Evolutionary conservation across 23 red algal genomes (phyloP).

Genomic region (Chondrus crispus): DNA sequence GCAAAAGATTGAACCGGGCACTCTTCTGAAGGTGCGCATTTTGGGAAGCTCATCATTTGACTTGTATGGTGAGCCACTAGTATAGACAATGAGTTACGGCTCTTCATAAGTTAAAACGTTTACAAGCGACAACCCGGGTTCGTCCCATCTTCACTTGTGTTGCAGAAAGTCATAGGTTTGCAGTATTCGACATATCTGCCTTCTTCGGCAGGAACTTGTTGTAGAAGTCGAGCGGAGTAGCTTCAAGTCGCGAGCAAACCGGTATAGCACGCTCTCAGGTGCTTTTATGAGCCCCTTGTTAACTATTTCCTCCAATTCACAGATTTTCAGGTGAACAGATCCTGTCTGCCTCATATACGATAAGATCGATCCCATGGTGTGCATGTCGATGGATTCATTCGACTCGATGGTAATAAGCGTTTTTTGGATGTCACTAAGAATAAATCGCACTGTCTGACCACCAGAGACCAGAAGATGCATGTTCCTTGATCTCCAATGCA

Average conservation of each 20-base stretch:
- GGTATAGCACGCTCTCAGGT: slow-evolving; percentile 23
- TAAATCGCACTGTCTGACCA: slow-evolving; percentile 46
- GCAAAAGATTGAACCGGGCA: slow-evolving; percentile 73
- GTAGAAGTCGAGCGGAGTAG: slow-evolving; percentile 14
- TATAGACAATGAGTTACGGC: background rate
- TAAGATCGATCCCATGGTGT: background rate
- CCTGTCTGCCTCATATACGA: slow-evolving; percentile 30
- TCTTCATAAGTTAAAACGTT: background rate
- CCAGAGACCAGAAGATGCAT: slow-evolving; percentile 34
- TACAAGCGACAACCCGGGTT: too few species aligned
- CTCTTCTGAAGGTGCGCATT: slow-evolving; percentile 65
- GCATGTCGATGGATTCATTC: background rate
- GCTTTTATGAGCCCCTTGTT: slow-evolving; percentile 10
- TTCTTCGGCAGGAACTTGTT: slow-evolving; percentile 8
- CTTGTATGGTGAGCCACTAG: slow-evolving; percentile 67
- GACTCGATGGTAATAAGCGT: slow-evolving; percentile 31
- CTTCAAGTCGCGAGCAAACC: slow-evolving; percentile 38
- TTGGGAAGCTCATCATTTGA: slow-evolving; percentile 77
- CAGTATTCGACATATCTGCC: slow-evolving; percentile 40
- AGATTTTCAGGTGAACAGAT: slow-evolving; percentile 29
- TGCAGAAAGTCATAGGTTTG: slow-evolving; percentile 45
- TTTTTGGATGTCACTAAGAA: slow-evolving; percentile 39
- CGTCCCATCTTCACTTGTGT: background rate
- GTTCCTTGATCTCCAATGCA: background rate
- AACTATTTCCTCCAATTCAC: slow-evolving; percentile 33